phyloP scores from a whole-genome alignment of 176 grass and related monocot genomes.

The Avena eriantha region DNA sequence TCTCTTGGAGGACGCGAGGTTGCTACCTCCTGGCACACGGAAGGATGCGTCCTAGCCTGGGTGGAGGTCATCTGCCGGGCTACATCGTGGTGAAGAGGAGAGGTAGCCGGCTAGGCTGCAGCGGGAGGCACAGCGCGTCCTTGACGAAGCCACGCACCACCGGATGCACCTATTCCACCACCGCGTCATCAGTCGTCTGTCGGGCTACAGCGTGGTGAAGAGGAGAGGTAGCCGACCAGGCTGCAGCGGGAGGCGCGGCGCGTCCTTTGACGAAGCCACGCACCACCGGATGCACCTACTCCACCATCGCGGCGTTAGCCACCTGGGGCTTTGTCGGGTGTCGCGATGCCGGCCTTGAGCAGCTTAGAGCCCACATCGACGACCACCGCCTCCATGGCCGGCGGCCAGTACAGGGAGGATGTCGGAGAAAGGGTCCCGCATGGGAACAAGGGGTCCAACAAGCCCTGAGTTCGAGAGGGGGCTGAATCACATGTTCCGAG shows the following conservation, averaged over 20 bases:
- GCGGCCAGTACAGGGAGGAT: background rate
- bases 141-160: constrained; percentile 89
- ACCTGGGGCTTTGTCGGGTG: constrained; percentile 75
- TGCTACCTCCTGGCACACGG: too few relatives aligned
- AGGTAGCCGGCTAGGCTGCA: too few relatives aligned
- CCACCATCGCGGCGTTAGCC: constrained; percentile 56
- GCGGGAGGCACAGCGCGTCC: constrained; percentile 15
- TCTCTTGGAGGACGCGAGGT: too few relatives aligned
- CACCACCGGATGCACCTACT: constrained; percentile 81
- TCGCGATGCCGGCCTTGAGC: constrained; percentile 84
- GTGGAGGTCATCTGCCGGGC: too few relatives aligned
- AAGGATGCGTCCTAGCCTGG: too few relatives aligned
- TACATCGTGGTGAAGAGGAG: too few relatives aligned
- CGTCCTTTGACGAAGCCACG: constrained; percentile 87
- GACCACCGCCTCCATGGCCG: constrained; percentile 85
- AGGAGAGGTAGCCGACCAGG: too few relatives aligned
- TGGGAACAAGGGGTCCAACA: too few relatives aligned
- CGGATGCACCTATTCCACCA: constrained; percentile 80
- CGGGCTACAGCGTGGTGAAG: too few relatives aligned
- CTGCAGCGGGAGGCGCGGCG: too few relatives aligned
- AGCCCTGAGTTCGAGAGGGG: too few relatives aligned
- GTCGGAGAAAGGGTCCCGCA: background rate
- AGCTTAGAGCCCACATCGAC: constrained; percentile 92
- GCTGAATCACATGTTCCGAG: too few relatives aligned
- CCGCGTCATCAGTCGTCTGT: constrained; percentile 22